These are phyloP conservation scores for Ceratocystis destructans DNA, from an alignment of 2,329 filamentous ascomycete species.

Conservation along the genomic window DNA sequence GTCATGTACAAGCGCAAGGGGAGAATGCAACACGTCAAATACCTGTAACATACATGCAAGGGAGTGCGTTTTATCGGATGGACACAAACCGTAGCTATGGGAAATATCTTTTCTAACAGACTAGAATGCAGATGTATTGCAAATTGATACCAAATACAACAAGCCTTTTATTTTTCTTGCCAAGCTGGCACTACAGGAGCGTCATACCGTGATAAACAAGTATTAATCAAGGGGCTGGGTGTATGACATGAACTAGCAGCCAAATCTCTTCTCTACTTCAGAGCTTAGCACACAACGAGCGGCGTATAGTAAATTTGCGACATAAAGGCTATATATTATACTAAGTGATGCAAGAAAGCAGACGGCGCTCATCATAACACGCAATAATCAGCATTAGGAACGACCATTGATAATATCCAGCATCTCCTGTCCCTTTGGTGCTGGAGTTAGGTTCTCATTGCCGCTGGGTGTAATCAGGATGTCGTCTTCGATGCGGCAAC, in stretches of 20 bases:
- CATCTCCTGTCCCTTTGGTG: slow-evolving; percentile 62
- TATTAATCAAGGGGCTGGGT: no score
- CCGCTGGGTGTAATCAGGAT: slow-evolving; percentile 66
- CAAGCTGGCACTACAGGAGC: not conserved
- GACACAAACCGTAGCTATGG: not conserved
- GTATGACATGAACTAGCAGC: not conserved
- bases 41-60: slow-evolving; percentile 41
- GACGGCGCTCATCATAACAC: not conserved
- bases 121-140: not conserved
- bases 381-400: not conserved
- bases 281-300: no score
- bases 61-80: not conserved
- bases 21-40: slow-evolving; percentile 76
- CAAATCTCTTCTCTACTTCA: not conserved
- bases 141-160: slow-evolving; percentile 7
- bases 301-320: not conserved
- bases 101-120: not conserved
- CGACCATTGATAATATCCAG: slow-evolving; percentile 44
- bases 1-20: slow-evolving; percentile 68
- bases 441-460: slow-evolving; percentile 69
- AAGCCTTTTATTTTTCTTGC: not conserved
- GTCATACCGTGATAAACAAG: not conserved
- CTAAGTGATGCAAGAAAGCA: not conserved
- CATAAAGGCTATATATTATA: not conserved
- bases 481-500: slow-evolving; percentile 86